Base-by-base conservation (phyloP, 192 early-diverging fungal genomes). In the Podila horticola region DNA sequence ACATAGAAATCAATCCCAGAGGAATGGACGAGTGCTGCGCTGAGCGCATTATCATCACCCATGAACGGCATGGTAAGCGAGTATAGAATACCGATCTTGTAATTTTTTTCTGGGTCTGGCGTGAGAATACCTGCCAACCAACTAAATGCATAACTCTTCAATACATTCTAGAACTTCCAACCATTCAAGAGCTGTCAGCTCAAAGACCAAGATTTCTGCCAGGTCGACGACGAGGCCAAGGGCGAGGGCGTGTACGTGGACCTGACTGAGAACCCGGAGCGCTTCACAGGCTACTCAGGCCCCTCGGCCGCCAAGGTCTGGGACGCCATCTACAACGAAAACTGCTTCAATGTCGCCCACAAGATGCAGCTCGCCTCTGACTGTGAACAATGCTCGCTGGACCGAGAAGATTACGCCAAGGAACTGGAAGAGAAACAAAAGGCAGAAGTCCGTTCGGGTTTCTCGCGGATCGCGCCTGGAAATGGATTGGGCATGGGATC, bases 281-380 rank as follows among this genome's bases (percentile, higher is more conserved):
- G 97, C 13, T 99, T 95, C 74, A 98, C 97, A 0, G 97, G 95
- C n/a, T 99, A 97, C 71, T 88, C 92, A 19, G 97, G 97, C 63
- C 91, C 93, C n/a, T 92, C 93, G 33, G 92, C 96, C 38, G 88
- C 89, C 48, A 88, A 93, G 34, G 92, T 99, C 17, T 99, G 97
- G 97, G 88, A 90, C 60, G 89, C 95, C 22, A 96, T 99, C 30
- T 99, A 99, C 79, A 86, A 93, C 71, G 94, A 99, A 71, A 99
- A 98, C 86, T 99, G 97, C 74, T 98, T 98, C 83, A 91, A 91
- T 72, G 86, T 93, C 20, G 82, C 85, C 11, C 79, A 84, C 75
- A 88, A 79, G 75, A 91, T 88, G 91, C 89, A 59, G 74, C 81
- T 30, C 55, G 83, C 58, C 31, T 67, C 75, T 0, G 69, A 84